A percentile compares a stretch with the other conserved stretches of the same genome.
Evolutionary conservation across 306 rosid genomes (phyloP).

Genomic region (Alnus rubra): DNA sequence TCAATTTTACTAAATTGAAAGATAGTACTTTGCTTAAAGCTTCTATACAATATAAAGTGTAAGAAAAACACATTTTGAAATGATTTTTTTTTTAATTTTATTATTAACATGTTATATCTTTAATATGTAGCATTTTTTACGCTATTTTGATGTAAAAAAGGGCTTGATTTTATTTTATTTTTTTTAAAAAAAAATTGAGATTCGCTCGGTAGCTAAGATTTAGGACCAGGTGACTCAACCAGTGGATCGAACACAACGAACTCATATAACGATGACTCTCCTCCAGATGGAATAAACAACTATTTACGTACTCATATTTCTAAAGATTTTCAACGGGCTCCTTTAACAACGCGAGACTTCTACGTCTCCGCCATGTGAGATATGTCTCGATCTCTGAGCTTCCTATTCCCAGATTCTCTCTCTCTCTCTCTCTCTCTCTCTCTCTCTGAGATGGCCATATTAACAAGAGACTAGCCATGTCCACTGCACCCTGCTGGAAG

Average conservation of each 20-base stretch:
- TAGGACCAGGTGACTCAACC: not conserved
- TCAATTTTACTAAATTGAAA: too few species aligned
- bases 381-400: conserved; percentile 72
- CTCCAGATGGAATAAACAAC: not conserved
- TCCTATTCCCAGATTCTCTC: conserved; percentile 29
- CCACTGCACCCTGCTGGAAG: conserved; percentile 28
- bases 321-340: conserved; percentile 27
- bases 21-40: too few species aligned
- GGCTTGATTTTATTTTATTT: too few species aligned
- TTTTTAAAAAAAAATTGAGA: too few species aligned
- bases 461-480: conserved; percentile 16
- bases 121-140: too few species aligned
- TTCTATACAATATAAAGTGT: too few species aligned
- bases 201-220: not conserved
- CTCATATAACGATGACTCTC: not conserved
- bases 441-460: conserved; percentile 21
- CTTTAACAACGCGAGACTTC: conserved; percentile 53
- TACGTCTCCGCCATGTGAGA: conserved; percentile 78
- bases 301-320: not conserved
- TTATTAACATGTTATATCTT: too few species aligned
- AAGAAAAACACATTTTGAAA: too few species aligned
- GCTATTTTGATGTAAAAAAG: too few species aligned
- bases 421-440: not conserved
- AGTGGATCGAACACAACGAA: not conserved
- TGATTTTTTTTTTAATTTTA: too few species aligned